Evolutionary conservation across 202 grass and related monocot species (phyloP).

Genomic region (Hordeum pubiflorum): DNA sequence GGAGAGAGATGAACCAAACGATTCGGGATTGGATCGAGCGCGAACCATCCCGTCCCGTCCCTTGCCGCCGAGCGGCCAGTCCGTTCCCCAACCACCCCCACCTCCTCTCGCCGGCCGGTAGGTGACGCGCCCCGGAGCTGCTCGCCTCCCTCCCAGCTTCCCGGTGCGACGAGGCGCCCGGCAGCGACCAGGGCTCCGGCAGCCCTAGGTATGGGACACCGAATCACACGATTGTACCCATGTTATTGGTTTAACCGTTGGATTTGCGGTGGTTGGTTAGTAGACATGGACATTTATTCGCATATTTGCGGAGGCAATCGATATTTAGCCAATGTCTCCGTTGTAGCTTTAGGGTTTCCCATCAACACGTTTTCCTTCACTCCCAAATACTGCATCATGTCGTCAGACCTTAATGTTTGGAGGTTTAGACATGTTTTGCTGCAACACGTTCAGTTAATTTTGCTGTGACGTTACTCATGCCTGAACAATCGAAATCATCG

Average conservation of each 20-base stretch:
- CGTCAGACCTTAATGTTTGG: neutral
- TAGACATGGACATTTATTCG: neutral
- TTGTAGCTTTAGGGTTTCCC: neutral
- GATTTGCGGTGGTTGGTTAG: neutral
- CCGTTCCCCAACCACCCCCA: neutral
- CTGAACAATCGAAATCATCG: neutral
- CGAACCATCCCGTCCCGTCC: neutral
- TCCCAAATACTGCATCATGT: neutral
- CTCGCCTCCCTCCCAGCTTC: neutral
- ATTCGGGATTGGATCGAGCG: neutral
- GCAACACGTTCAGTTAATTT: neutral
- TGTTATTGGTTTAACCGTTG: no score
- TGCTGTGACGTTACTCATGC: neutral
- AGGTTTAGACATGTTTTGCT: neutral
- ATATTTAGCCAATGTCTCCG: neutral
- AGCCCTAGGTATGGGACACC: neutral
- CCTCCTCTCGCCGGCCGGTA: neutral
- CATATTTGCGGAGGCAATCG: neutral
- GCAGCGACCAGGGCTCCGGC: neutral
- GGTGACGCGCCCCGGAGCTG: neutral
- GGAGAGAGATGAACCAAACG: neutral
- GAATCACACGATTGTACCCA: neutral
- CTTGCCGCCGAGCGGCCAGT: neutral
- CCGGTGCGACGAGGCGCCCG: neutral
- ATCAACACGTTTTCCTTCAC: neutral